Base-by-base conservation (phyloP, 768 basidiomycete genomes). In the Panellus pusillus region DNA sequence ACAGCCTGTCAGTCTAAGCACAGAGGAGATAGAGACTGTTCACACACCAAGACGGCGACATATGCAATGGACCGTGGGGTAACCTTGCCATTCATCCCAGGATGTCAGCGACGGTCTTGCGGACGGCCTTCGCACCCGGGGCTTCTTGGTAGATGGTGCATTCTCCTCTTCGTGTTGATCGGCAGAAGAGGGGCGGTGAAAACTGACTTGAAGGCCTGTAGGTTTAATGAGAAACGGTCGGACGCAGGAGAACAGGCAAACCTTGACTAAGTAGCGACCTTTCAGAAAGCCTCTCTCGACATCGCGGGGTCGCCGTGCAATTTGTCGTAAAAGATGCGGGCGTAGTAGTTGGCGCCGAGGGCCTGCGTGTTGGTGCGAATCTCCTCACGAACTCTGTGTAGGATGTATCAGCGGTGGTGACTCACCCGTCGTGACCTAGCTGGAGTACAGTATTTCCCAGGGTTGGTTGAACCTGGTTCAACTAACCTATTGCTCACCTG, bases 21-120 rank as follows among this genome's bases (percentile, higher is more conserved):
- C 5, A 38, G 9, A 5, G 31, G 7, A 2, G 4, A 24, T 1
- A 43, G 38, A 9, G n/a, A 11, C 27, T 15, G n/a, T 12, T 2
- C 6, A 46, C 46, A 36, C 24, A 57, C 50, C 13, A 47, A n/a
- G 6, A 48, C 46, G 3, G 32, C 44, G 14, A 47, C 17, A 31
- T 57, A 57, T 2, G 50, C 55, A 13, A 57, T 47, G 31, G 46
- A 46, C 31, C 50, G 50, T 1, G n/a, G 19, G 11, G 57, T 58
- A 2, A 58, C 50, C 48, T 54, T 53, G 14, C 57, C 57, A 27
- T 50, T 46, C 43, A 58, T 52, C 20, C 18, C 17, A 52, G n/a
- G n/a, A 50, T 48, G 9, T 53, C n/a, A n/a, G n/a, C n/a, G n/a
- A n/a, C n/a, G n/a, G n/a, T n/a, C n/a, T n/a, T n/a, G n/a, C n/a